Percentiles rank a stretch among this genome's conserved stretches.
Evolutionary conservation across 2,329 filamentous ascomycete genomes (phyloP).

Genomic region (Tolypocladium tundrense): DNA sequence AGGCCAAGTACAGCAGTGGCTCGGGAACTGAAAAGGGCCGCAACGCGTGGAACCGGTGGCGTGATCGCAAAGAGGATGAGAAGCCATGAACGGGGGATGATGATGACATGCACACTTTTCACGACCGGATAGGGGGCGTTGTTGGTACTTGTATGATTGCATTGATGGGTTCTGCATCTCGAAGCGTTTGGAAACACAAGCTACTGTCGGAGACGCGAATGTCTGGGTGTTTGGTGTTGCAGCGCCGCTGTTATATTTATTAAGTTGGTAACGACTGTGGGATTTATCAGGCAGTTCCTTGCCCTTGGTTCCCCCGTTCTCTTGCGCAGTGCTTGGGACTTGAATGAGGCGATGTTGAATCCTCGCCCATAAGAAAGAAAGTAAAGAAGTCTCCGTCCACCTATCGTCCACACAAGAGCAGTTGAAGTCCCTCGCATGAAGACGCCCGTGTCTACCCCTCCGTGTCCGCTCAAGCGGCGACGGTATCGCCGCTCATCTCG

Average conservation of each 20-base stretch:
- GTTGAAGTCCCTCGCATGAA: conserved; percentile 1
- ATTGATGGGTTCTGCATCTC: not conserved
- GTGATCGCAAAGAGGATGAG: conserved; percentile 14
- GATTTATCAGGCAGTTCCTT: not conserved
- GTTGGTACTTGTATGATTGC: not conserved
- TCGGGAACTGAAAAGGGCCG: conserved; percentile 41
- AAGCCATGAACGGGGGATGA: not conserved
- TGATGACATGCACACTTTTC: not conserved
- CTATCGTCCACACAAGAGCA: conserved; percentile 1
- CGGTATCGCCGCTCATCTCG: conserved; percentile 54
- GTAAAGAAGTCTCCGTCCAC: not conserved
- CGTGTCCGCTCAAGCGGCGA: conserved; percentile 11
- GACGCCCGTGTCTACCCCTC: not conserved
- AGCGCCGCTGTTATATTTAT: not conserved
- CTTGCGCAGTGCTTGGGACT: not conserved
- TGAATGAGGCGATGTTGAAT: conserved; percentile 5
- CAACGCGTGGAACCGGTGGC: conserved; percentile 24
- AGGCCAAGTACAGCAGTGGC: conserved; percentile 53
- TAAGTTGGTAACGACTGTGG: not conserved
- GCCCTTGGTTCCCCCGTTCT: not conserved
- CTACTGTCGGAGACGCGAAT: not conserved
- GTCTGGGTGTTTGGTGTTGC: not conserved
- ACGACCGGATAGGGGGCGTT: not conserved
- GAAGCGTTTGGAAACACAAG: not conserved
- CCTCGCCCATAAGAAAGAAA: conserved; percentile 1